Percentiles rank a stretch among this genome's conserved stretches.
Evolutionary conservation across 2,329 filamentous ascomycete species (phyloP).

Genomic region (Hypoxylon sp.): DNA sequence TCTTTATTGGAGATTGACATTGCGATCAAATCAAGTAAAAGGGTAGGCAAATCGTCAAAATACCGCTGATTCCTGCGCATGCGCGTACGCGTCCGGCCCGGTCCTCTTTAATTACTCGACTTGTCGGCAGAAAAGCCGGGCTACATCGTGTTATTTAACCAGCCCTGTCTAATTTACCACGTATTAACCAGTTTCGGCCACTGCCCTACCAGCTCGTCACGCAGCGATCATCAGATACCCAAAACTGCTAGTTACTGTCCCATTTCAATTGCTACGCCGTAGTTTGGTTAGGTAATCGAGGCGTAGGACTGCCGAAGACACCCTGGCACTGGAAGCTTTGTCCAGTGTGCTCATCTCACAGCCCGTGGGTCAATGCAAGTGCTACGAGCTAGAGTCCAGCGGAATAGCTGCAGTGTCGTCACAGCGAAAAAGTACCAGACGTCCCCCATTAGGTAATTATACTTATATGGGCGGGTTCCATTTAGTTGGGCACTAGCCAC

Average conservation of each 20-base stretch:
- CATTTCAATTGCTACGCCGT: slow-evolving; percentile 27
- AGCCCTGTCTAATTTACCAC: slow-evolving; percentile 40
- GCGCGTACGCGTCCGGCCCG: slow-evolving; percentile 27
- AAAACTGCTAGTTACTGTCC: slow-evolving; percentile 26
- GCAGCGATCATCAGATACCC: slow-evolving; percentile 36
- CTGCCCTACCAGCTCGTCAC: slow-evolving; percentile 26
- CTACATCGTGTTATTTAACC: slow-evolving; percentile 43
- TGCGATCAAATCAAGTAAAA: neutral
- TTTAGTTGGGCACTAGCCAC: slow-evolving; percentile 23
- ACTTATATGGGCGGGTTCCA: slow-evolving; percentile 19
- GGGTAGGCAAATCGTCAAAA: slow-evolving; percentile 1
- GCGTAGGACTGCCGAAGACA: slow-evolving; percentile 36
- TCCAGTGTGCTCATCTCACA: slow-evolving; percentile 15
- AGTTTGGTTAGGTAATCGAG: slow-evolving; percentile 30
- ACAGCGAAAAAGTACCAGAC: slow-evolving; percentile 31
- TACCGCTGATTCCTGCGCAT: slow-evolving; percentile 12
- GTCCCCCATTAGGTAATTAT: slow-evolving; percentile 17
- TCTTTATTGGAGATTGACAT: neutral
- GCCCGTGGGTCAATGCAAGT: slow-evolving; percentile 23
- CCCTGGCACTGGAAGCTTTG: slow-evolving; percentile 5
- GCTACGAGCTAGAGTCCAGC: slow-evolving; percentile 4
- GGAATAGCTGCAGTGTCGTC: slow-evolving; percentile 20
- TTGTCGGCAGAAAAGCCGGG: slow-evolving; percentile 39
- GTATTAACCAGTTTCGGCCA: slow-evolving; percentile 38
- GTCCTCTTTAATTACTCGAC: slow-evolving; percentile 38